A percentile compares a stretch with the other conserved stretches of the same genome.
Conservation (phyloP, 257 asterid species). For the Solanum ossicruentum region DNA sequence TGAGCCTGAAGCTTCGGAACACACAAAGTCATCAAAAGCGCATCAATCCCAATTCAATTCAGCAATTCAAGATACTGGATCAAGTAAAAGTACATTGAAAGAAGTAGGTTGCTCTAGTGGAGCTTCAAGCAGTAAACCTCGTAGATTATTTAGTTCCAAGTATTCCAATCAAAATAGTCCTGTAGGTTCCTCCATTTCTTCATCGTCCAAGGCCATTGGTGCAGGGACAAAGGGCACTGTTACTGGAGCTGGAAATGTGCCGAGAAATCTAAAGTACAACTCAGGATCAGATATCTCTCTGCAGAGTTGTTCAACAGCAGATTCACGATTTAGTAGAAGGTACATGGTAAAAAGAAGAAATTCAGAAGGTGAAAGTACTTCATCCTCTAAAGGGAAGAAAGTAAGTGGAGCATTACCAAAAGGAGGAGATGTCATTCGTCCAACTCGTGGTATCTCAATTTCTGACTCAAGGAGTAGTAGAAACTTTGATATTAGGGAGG, state of each 20-base stretch:
- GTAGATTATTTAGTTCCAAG: not conserved
- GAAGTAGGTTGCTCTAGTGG: constrained; percentile 27
- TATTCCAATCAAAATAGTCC: not conserved
- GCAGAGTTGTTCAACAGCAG: constrained; percentile 3
- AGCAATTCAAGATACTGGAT: not conserved
- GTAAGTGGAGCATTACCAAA: not conserved
- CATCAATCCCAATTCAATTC: not conserved
- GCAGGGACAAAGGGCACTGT: constrained; percentile 9
- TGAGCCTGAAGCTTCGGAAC: constrained; percentile 10
- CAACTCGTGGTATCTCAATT: constrained; percentile 29
- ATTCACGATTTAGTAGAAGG: constrained; percentile 19
- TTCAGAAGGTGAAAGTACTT: constrained; percentile 44
- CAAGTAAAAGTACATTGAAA: constrained; percentile 9
- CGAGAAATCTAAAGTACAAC: constrained; percentile 32
- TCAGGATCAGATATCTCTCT: constrained; percentile 31
- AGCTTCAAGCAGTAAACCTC: constrained; percentile 12
- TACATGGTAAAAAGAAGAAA: constrained; percentile 23
- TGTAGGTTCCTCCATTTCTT: constrained; percentile 1
- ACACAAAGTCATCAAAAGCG: constrained; percentile 1
- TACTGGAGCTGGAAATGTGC: constrained; percentile 18
- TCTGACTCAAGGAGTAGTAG: constrained; percentile 24
- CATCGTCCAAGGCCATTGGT: constrained; percentile 11
- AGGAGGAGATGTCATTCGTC: constrained; percentile 9
- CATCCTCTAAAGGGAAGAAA: constrained; percentile 28
- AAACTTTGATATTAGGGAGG: constrained; percentile 18